phyloP scores from a whole-genome alignment of 2,329 filamentous ascomycete genomes.

The Ascochyta lentis region DNA sequence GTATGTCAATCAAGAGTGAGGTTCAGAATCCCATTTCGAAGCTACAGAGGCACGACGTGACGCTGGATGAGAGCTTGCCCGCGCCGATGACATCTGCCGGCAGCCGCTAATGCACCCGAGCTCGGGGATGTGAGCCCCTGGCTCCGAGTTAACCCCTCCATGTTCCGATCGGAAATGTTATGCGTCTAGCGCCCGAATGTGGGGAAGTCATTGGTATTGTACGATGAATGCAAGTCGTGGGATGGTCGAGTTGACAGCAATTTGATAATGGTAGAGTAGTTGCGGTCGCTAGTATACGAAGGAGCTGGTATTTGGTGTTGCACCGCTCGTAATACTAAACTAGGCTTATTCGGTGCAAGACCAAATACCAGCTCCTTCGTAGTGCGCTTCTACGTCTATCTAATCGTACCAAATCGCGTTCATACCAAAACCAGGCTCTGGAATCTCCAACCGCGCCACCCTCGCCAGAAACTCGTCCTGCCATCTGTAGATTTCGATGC shows the following conservation, averaged over 20 bases:
- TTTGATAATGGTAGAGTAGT: background rate
- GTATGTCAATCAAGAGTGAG: background rate
- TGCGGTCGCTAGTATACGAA: background rate
- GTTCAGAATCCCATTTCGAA: background rate
- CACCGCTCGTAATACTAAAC: no score
- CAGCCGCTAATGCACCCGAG: constrained; percentile 25
- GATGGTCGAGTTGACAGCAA: background rate
- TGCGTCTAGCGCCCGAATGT: constrained; percentile 1
- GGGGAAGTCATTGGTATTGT: background rate
- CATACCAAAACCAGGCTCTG: constrained; percentile 92
- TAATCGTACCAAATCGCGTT: constrained; percentile 95
- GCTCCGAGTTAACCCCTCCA: constrained; percentile 27
- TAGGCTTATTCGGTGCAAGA: no score
- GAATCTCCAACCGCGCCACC: constrained; percentile 77
- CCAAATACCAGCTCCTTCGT: no score
- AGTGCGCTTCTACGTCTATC: constrained; percentile 4
- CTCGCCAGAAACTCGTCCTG: constrained; percentile 79
- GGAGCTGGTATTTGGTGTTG: no score
- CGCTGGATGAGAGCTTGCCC: constrained; percentile 21
- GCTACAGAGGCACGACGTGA: background rate
- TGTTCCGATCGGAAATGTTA: constrained; percentile 36
- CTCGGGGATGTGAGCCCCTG: background rate
- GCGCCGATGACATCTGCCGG: constrained; percentile 46
- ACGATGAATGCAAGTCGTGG: background rate
- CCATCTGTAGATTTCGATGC: constrained; percentile 88